A percentile compares a stretch with the other conserved stretches of the same genome.
Conservation (phyloP, 495 filamentous ascomycete genomes). For the Mytilinidion resinicola region DNA sequence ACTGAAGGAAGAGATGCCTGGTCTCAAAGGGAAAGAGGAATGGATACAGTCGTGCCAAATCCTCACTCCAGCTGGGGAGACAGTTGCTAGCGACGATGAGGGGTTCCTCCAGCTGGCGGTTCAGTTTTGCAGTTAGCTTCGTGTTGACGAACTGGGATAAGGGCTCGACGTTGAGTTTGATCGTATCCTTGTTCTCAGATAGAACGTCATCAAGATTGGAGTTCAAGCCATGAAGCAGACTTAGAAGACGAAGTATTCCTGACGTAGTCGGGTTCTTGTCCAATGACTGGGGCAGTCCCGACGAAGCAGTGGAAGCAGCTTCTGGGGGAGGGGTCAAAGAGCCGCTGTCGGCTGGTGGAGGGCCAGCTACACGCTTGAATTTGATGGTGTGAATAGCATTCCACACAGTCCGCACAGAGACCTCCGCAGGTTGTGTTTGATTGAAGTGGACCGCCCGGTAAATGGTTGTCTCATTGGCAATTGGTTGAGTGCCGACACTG, state of each 20-base stretch:
- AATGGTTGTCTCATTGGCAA: conserved; percentile 89
- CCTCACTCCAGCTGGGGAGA: conserved; percentile 93
- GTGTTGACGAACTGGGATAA: conserved; percentile 97
- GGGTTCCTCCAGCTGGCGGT: conserved; percentile 95
- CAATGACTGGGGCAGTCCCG: conserved; percentile 71
- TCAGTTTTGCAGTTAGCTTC: conserved; percentile 97
- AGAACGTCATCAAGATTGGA: conserved; percentile 94
- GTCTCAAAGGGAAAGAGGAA: conserved; percentile 99
- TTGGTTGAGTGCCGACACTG: conserved; percentile 73
- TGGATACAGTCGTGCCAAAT: conserved; percentile 89
- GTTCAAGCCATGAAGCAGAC: conserved; percentile 89
- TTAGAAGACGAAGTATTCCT: conserved; percentile 80
- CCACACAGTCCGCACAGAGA: conserved; percentile 73
- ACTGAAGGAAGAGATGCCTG: conserved; percentile 92
- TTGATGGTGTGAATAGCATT: conserved; percentile 84
- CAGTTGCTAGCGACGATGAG: conserved; percentile 97
- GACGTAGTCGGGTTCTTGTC: conserved; percentile 76
- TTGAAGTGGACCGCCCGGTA: conserved; percentile 88
- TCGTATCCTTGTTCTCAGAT: conserved; percentile 68
- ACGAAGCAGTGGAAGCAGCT: conserved; percentile 41
- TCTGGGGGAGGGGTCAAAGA: conserved; percentile 53
- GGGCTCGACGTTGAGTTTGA: conserved; percentile 73
- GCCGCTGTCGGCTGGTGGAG: conserved; percentile 73
- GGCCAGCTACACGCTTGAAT: conserved; percentile 79
- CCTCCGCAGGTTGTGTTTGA: conserved; percentile 57